phyloP scores from a whole-genome alignment of 495 filamentous ascomycete genomes.

The Penicillium daleae region DNA sequence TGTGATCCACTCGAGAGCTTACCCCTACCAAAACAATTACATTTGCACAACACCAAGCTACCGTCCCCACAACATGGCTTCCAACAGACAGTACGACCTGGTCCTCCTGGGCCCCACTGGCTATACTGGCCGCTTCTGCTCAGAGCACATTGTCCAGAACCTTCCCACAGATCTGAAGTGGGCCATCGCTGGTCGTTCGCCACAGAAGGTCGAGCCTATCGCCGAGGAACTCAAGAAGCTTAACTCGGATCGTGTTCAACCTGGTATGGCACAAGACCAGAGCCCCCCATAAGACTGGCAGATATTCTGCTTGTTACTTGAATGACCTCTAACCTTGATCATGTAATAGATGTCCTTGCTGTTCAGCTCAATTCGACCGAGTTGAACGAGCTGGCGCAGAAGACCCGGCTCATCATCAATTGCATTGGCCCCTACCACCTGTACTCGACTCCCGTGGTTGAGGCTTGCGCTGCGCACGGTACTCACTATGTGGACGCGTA shows the following conservation, averaged over 20 bases:
- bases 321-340: constrained; percentile 10
- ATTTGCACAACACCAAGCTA: constrained; percentile 6
- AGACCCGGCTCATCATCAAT: constrained; percentile 77
- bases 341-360: constrained; percentile 45
- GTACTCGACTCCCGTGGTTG: constrained; percentile 79
- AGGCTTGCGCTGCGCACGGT: constrained; percentile 84
- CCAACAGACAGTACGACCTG: constrained; percentile 73
- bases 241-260: constrained; percentile 70
- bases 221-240: constrained; percentile 65
- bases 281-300: neutral
- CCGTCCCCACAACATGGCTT: constrained; percentile 32
- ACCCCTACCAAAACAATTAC: constrained; percentile 14
- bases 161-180: constrained; percentile 83
- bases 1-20: constrained; percentile 18
- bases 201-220: constrained; percentile 69
- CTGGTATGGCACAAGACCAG: constrained; percentile 50
- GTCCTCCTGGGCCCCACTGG: constrained; percentile 84
- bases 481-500: constrained; percentile 88
- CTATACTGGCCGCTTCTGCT: constrained; percentile 81
- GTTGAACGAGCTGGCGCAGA: constrained; percentile 68
- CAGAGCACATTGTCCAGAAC: constrained; percentile 73
- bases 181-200: constrained; percentile 85
- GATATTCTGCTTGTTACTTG: neutral
- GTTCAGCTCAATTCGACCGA: constrained; percentile 66
- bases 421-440: constrained; percentile 82